These are phyloP conservation scores for Stephanodiscus minutulus DNA, from an alignment of 108 stramenopile species.

Conservation along the genomic window DNA sequence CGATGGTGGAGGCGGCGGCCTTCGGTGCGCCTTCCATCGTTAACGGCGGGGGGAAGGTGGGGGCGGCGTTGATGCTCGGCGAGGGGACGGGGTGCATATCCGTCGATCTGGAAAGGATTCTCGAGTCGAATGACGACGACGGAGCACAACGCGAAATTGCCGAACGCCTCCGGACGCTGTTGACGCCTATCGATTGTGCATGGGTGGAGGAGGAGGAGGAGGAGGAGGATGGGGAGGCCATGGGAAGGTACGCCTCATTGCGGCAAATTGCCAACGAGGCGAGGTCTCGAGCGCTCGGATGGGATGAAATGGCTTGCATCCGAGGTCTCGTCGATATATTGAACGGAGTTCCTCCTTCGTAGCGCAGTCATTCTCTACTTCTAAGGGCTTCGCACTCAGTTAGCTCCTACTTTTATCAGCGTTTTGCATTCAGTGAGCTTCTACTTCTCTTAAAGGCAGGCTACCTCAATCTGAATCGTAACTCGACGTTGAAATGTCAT, in stretches of 20 bases:
- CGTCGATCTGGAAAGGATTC: constrained; percentile 22
- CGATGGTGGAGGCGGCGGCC: constrained; percentile 61
- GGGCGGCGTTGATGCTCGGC: constrained; percentile 33
- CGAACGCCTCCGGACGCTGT: too few relatives aligned
- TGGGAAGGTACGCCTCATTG: background rate
- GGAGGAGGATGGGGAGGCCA: background rate
- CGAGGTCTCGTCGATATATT: constrained; percentile 4
- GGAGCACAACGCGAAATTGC: background rate
- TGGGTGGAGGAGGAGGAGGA: background rate
- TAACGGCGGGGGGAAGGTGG: constrained; percentile 34
- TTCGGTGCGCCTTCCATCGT: constrained; percentile 55
- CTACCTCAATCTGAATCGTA: too few relatives aligned
- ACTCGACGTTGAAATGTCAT: too few relatives aligned
- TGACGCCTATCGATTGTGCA: background rate
- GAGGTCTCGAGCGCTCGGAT: constrained; percentile 29
- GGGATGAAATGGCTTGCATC: constrained; percentile 44
- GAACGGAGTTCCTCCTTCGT: background rate
- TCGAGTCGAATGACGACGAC: background rate
- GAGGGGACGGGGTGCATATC: constrained; percentile 28
- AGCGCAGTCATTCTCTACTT: too few relatives aligned
- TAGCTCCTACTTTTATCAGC: too few relatives aligned
- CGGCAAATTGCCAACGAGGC: constrained; percentile 22
- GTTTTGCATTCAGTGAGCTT: too few relatives aligned
- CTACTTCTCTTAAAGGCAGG: too few relatives aligned
- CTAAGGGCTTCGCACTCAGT: too few relatives aligned